Percentiles rank a stretch among this genome's conserved stretches.
These are phyloP conservation scores for Aureobasidium sp. DNA, from an alignment of 2,329 filamentous ascomycete genomes.

Conservation along the genomic window DNA sequence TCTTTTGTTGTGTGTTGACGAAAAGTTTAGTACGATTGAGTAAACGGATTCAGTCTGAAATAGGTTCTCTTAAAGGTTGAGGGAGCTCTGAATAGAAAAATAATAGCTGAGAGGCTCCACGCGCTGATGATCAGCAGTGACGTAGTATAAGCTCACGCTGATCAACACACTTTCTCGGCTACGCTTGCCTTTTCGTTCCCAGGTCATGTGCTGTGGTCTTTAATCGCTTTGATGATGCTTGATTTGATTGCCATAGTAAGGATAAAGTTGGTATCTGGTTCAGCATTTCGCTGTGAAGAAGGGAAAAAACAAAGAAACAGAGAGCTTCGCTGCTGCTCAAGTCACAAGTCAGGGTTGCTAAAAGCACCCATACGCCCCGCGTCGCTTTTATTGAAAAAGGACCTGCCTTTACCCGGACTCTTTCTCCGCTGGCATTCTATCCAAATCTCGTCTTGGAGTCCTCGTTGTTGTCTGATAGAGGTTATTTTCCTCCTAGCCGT, in stretches of 20 bases:
- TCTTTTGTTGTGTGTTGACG: not conserved
- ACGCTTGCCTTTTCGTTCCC: not conserved
- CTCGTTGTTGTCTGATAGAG: not conserved
- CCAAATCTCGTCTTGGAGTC: not conserved
- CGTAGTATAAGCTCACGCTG: not conserved
- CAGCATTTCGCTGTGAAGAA: not conserved
- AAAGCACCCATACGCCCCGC: not conserved
- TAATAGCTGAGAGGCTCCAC: not conserved
- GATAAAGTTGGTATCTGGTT: not conserved
- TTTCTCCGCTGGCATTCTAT: not conserved
- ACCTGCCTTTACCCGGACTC: not conserved
- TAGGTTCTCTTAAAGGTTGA: not conserved
- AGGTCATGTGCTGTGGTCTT: conserved; percentile 1
- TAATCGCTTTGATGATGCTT: not conserved
- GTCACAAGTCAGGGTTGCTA: not conserved
- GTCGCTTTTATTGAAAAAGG: not conserved
- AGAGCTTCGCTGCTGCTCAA: not conserved
- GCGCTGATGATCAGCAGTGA: conserved; percentile 1
- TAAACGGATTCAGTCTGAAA: not conserved
- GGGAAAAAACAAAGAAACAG: not conserved
- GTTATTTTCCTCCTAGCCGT: not conserved
- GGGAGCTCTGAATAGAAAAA: not conserved
- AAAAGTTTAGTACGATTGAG: not conserved
- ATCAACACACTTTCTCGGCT: not conserved
- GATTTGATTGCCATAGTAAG: not conserved